These are phyloP conservation scores for Phtheirospermum japonicum DNA, from an alignment of 257 asterid species.

Conservation along the genomic window DNA sequence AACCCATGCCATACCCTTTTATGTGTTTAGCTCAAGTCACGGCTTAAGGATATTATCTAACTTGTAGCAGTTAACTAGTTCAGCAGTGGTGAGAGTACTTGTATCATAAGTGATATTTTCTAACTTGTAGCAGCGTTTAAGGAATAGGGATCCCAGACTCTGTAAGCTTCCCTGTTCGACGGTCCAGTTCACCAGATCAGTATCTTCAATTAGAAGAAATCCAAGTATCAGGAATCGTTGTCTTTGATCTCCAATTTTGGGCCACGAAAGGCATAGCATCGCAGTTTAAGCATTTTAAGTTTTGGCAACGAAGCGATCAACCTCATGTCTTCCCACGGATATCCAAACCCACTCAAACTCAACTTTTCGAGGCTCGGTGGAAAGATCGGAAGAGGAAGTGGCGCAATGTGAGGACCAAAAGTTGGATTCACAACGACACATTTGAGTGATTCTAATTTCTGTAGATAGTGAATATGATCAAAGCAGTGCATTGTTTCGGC, in stretches of 20 bases:
- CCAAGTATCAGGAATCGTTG: background rate
- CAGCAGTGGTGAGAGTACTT: too few species aligned
- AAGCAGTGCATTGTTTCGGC: background rate
- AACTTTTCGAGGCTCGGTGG: background rate
- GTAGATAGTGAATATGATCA: background rate
- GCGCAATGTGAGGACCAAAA: background rate
- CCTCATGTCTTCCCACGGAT: constrained; percentile 5
- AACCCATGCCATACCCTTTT: too few species aligned
- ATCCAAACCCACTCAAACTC: constrained; percentile 22
- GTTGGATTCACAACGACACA: constrained; percentile 15
- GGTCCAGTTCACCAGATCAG: constrained; percentile 21
- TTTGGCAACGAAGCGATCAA: background rate
- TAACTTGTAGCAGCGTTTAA: too few species aligned
- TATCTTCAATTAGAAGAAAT: constrained; percentile 21
- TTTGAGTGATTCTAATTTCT: background rate
- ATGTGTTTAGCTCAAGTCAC: too few species aligned
- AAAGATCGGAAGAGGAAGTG: background rate
- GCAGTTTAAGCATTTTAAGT: constrained; percentile 21
- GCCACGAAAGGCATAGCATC: constrained; percentile 23
- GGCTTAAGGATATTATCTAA: too few species aligned
- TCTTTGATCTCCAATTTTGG: background rate
- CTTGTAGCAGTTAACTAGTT: too few species aligned
- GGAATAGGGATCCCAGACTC: too few species aligned
- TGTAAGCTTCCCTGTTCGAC: too few species aligned
- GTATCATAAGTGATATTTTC: too few species aligned